Evolutionary conservation across 2,329 filamentous ascomycete species (phyloP).

Genomic region (Exutisphaerella laricina): DNA sequence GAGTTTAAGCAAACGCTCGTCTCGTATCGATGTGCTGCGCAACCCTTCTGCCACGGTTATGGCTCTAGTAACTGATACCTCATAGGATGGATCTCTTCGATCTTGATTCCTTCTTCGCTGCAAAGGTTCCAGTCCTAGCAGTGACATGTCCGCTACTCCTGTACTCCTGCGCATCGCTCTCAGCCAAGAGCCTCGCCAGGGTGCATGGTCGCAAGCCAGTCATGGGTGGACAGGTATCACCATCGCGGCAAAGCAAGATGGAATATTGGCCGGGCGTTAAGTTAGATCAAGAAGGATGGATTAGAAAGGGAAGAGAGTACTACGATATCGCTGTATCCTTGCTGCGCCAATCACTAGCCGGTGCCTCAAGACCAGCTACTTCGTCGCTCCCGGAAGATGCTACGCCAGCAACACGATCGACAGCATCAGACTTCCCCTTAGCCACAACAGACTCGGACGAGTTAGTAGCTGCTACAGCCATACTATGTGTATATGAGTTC

Average conservation of each 20-base stretch:
- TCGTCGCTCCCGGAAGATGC: conserved; percentile 25
- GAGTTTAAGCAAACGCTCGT: no score
- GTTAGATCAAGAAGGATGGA: conserved; percentile 44
- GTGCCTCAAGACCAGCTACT: conserved; percentile 24
- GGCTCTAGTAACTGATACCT: no score
- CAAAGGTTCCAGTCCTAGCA: conserved; percentile 54
- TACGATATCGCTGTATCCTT: conserved; percentile 46
- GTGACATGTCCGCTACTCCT: conserved; percentile 45
- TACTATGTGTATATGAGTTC: conserved; percentile 63
- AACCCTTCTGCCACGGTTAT: no score
- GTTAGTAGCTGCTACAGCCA: conserved; percentile 59
- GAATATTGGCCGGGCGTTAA: conserved; percentile 43
- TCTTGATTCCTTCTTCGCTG: conserved; percentile 55
- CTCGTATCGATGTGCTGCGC: no score
- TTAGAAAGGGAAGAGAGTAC: conserved; percentile 54
- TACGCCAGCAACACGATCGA: conserved; percentile 18
- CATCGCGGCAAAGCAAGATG: conserved; percentile 33
- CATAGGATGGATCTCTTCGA: conserved; percentile 57
- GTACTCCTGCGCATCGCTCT: conserved; percentile 55
- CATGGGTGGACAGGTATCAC: conserved; percentile 41
- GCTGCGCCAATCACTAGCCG: conserved; percentile 30
- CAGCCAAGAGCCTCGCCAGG: conserved; percentile 55
- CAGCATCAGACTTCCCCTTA: conserved; percentile 21
- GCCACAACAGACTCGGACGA: conserved; percentile 51
- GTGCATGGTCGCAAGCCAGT: conserved; percentile 49